Percentiles rank a stretch among this genome's conserved stretches.
Evolutionary conservation across 2,329 filamentous ascomycete species (phyloP).

Genomic region (Colletotrichum incanum): DNA sequence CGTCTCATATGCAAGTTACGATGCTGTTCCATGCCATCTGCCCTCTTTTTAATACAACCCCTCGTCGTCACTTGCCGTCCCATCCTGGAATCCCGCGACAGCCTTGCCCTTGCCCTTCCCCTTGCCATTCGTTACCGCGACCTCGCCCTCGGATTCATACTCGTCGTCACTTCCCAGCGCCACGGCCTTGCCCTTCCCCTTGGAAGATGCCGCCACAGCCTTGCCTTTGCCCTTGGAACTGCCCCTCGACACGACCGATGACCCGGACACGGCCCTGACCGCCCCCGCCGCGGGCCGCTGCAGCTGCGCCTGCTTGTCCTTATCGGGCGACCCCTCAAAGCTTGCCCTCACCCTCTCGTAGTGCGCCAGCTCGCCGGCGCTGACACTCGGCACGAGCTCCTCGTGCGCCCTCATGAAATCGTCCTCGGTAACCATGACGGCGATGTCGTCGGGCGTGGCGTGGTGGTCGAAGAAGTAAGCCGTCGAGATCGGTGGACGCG

Average conservation of each 20-base stretch:
- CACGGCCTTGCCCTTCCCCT: conserved; percentile 57
- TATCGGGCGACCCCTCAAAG: conserved; percentile 80
- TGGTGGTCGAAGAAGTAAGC: conserved; percentile 97
- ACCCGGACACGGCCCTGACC: conserved; percentile 47
- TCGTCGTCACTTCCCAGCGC: conserved; percentile 53
- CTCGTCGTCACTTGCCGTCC: conserved; percentile 71
- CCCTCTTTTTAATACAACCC: conserved; percentile 63
- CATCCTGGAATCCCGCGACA: conserved; percentile 66
- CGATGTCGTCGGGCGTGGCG: conserved; percentile 85
- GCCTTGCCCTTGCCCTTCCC: conserved; percentile 73
- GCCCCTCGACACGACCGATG: conserved; percentile 48
- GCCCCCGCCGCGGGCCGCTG: conserved; percentile 35
- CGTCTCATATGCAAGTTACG: not conserved
- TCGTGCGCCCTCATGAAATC: conserved; percentile 87
- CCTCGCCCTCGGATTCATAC: conserved; percentile 52
- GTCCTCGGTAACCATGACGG: conserved; percentile 89
- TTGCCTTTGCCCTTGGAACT: conserved; percentile 56
- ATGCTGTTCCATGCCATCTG: not conserved
- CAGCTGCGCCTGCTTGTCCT: conserved; percentile 55
- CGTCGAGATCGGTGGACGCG: conserved; percentile 75
- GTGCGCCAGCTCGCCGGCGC: conserved; percentile 90
- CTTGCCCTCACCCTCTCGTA: conserved; percentile 87
- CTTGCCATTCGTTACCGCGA: conserved; percentile 48
- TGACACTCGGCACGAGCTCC: conserved; percentile 95
- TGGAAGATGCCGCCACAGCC: conserved; percentile 51